phyloP scores from a whole-genome alignment of 2,329 filamentous ascomycete genomes.

The Ophiostoma pallidulum region DNA sequence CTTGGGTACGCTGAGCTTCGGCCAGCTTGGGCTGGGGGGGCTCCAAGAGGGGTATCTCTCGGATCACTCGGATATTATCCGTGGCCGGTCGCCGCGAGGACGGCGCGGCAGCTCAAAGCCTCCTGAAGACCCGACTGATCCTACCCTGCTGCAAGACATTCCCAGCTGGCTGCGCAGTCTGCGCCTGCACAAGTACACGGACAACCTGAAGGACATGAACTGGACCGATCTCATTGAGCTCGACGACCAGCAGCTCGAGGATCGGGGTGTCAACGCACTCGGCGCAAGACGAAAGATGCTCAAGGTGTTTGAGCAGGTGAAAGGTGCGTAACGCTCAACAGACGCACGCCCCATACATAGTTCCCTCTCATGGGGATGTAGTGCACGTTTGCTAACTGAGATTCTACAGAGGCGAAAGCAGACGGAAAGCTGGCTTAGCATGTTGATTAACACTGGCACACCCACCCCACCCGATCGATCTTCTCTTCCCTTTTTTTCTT shows the following conservation, averaged over 20 bases:
- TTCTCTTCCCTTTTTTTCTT: too few relatives aligned
- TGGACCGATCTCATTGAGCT: conserved; percentile 90
- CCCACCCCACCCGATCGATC: too few relatives aligned
- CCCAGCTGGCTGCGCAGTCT: conserved; percentile 92
- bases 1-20: conserved; percentile 56
- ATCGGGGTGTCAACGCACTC: conserved; percentile 86
- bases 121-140: conserved; percentile 93
- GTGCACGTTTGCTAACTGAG: too few relatives aligned
- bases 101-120: conserved; percentile 93
- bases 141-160: conserved; percentile 82
- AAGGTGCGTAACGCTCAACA: conserved; percentile 38
- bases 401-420: conserved; percentile 53
- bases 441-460: background rate
- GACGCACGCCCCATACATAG: too few relatives aligned
- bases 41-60: conserved; percentile 82
- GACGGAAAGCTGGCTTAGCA: conserved; percentile 55
- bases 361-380: too few relatives aligned
- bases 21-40: conserved; percentile 58
- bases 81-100: conserved; percentile 85
- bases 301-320: conserved; percentile 97
- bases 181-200: conserved; percentile 95
- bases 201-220: conserved; percentile 93
- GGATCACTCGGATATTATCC: conserved; percentile 83
- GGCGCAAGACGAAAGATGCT: conserved; percentile 96
- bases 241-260: conserved; percentile 87